phyloP scores from a whole-genome alignment of 1,284 basidiomycete genomes.

The Fomitopsis schrenkii region DNA sequence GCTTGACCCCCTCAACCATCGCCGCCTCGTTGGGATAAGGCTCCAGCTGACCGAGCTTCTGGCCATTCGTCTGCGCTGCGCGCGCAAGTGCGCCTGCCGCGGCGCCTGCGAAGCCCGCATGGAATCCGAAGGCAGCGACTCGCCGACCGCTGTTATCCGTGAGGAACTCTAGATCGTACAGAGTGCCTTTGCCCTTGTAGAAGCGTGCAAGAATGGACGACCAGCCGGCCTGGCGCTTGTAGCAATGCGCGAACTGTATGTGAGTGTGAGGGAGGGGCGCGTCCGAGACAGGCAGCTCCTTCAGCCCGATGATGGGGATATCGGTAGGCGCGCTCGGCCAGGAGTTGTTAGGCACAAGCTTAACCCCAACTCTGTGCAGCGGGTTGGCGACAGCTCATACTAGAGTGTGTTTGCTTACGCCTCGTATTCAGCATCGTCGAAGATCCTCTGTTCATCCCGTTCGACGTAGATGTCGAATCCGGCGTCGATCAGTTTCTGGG shows the following conservation, averaged over 20 bases:
- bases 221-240: conserved; percentile 97
- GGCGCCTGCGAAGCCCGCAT: conserved; percentile 97
- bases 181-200: conserved; percentile 78
- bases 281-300: conserved; percentile 85
- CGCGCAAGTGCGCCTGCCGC: conserved; percentile 89
- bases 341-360: conserved; percentile 83
- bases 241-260: conserved; percentile 99
- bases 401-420: conserved; percentile 52
- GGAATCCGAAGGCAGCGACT: conserved; percentile 99
- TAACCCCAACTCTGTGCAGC: conserved; percentile 76
- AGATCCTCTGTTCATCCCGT: conserved; percentile 92
- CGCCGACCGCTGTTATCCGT: conserved; percentile 82
- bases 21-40: conserved; percentile 82
- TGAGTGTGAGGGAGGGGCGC: conserved; percentile 89
- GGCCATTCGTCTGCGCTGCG: conserved; percentile 64
- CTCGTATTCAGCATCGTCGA: conserved; percentile 92
- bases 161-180: conserved; percentile 98
- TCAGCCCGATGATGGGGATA: conserved; percentile 91
- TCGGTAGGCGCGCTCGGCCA: conserved; percentile 81
- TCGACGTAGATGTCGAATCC: conserved; percentile 94
- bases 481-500: conserved; percentile 86
- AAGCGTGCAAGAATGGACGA: conserved; percentile 85
- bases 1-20: conserved; percentile 76
- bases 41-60: conserved; percentile 64
- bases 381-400: conserved; percentile 8